phyloP scores from a whole-genome alignment of 2,329 filamentous ascomycete genomes.

The Raffaelea arxii region DNA sequence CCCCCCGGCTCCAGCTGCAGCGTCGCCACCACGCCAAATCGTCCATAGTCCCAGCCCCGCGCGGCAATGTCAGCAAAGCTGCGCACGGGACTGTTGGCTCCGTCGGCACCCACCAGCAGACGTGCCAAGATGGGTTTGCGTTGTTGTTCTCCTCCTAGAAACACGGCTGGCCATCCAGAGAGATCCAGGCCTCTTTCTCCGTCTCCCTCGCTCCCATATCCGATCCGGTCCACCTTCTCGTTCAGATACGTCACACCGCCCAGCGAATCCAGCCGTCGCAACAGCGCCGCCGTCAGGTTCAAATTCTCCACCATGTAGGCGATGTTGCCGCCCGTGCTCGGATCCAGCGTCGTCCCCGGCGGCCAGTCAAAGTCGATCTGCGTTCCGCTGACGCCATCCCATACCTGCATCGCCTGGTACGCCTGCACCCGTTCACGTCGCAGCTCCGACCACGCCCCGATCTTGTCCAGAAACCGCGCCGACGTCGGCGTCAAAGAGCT shows the following conservation, averaged over 20 bases:
- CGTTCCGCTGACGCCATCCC: constrained; percentile 86
- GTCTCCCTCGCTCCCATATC: constrained; percentile 45
- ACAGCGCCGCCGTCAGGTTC: constrained; percentile 72
- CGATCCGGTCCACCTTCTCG: constrained; percentile 70
- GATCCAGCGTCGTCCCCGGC: constrained; percentile 29
- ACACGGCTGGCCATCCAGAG: constrained; percentile 77
- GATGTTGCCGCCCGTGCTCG: constrained; percentile 47
- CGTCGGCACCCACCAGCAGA: constrained; percentile 85
- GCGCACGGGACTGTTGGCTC: constrained; percentile 87
- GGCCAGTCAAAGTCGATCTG: constrained; percentile 82
- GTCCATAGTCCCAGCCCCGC: constrained; percentile 85
- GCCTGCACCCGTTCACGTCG: constrained; percentile 65
- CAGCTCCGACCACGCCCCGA: constrained; percentile 78
- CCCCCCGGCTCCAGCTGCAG: constrained; percentile 57
- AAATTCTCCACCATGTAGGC: constrained; percentile 96
- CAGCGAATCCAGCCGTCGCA: constrained; percentile 61
- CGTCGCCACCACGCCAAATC: constrained; percentile 87
- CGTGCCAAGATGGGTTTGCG: constrained; percentile 65
- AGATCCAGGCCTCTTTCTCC: constrained; percentile 56
- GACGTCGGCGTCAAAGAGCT: constrained; percentile 89
- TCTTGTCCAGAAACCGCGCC: constrained; percentile 68
- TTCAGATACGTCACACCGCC: constrained; percentile 60
- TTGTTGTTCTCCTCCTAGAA: constrained; percentile 37
- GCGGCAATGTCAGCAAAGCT: constrained; percentile 79
- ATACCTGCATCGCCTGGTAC: constrained; percentile 96